phyloP scores from a whole-genome alignment of 1,284 basidiomycete species.

The Rhodotorula sp. region DNA sequence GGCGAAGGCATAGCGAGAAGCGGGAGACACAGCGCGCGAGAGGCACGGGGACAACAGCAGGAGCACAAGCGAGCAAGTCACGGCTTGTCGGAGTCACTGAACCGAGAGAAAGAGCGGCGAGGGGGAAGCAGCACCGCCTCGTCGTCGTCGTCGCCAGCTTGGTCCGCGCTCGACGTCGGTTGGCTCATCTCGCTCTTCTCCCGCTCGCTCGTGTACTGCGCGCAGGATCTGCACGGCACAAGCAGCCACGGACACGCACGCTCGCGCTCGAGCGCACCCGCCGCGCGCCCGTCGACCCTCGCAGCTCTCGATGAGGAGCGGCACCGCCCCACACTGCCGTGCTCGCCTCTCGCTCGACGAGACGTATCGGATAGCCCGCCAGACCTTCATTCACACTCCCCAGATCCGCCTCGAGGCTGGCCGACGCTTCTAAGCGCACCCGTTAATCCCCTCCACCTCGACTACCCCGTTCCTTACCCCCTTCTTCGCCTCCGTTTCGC shows the following conservation, averaged over 20 bases:
- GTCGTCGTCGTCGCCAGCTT: too few relatives aligned
- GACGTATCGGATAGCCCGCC: background rate
- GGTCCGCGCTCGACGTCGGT: too few relatives aligned
- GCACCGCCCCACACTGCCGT: background rate
- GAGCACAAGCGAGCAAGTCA: too few relatives aligned
- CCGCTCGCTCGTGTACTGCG: too few relatives aligned
- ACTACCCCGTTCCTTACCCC: background rate
- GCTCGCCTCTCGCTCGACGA: background rate
- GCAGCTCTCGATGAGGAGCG: background rate
- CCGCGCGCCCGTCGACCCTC: background rate
- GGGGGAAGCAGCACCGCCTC: too few relatives aligned
- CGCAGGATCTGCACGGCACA: too few relatives aligned
- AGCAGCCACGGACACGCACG: background rate
- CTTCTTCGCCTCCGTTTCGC: background rate
- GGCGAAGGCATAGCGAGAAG: background rate
- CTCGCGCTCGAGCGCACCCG: background rate
- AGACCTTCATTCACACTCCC: too few relatives aligned
- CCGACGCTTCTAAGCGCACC: background rate
- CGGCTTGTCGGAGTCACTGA: too few relatives aligned
- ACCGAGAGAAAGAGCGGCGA: too few relatives aligned
- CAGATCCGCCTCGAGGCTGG: constrained; percentile 1
- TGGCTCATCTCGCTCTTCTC: too few relatives aligned
- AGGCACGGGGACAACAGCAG: too few relatives aligned
- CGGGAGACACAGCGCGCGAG: too few relatives aligned
- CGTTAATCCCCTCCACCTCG: background rate